A percentile compares a stretch with the other conserved stretches of the same genome.
These are phyloP conservation scores for Mrakia gelida DNA, from an alignment of 768 basidiomycete genomes.

Conservation along the genomic window DNA sequence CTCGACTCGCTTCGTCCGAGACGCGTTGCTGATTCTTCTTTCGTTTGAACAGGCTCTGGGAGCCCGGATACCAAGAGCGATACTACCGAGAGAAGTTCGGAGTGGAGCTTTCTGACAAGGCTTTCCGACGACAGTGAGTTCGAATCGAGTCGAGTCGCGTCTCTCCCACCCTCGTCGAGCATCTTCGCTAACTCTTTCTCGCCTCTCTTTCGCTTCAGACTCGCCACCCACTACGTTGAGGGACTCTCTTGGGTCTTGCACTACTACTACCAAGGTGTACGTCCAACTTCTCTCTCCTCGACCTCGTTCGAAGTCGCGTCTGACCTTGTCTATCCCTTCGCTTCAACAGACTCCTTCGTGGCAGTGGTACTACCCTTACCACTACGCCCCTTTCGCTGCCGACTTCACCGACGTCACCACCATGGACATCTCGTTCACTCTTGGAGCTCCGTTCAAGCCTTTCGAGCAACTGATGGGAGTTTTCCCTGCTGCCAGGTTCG, in stretches of 20 bases:
- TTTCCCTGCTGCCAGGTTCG: conserved; percentile 85
- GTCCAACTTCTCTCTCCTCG: conserved; percentile 37
- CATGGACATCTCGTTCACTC: conserved; percentile 72
- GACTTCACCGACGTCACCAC: conserved; percentile 74
- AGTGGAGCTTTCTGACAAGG: conserved; percentile 61
- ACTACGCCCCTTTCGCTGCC: conserved; percentile 95
- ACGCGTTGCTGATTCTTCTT: background rate
- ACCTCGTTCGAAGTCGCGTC: conserved; percentile 23
- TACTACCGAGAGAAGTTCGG: conserved; percentile 94
- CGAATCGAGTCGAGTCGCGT: background rate
- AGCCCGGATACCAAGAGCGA: conserved; percentile 89
- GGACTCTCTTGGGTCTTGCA: conserved; percentile 92
- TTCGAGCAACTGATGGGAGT: conserved; percentile 98
- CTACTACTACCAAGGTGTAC: conserved; percentile 97
- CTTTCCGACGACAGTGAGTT: conserved; percentile 65
- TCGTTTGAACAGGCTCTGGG: conserved; percentile 66
- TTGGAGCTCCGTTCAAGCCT: conserved; percentile 87
- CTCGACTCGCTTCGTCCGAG: background rate
- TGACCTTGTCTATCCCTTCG: conserved; percentile 28
- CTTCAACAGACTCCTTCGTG: conserved; percentile 56
- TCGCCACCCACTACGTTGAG: conserved; percentile 82
- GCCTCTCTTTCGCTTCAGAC: conserved; percentile 57
- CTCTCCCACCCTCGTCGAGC: background rate
- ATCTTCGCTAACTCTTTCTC: background rate
- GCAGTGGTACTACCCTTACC: conserved; percentile 99